A percentile compares a stretch with the other conserved stretches of the same genome.
phyloP scores from a whole-genome alignment of 2,329 filamentous ascomycete genomes.

The Scytalidium lignicola region DNA sequence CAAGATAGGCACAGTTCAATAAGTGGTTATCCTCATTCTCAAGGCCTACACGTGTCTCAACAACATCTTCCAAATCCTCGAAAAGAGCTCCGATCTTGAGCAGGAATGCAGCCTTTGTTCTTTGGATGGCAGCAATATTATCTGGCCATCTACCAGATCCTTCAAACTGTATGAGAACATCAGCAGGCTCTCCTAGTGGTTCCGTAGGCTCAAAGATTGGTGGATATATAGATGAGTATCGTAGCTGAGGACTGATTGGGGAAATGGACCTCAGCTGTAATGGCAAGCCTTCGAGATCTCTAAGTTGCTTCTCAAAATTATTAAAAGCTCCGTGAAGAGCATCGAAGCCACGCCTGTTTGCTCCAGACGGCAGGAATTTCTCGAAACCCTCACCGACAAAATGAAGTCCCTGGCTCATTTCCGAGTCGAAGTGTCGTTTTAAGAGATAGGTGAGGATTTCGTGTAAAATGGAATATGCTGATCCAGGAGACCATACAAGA shows the following conservation, averaged over 20 bases:
- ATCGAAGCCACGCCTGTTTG: constrained; percentile 54
- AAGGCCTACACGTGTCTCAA: constrained; percentile 69
- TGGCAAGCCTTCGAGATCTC: constrained; percentile 75
- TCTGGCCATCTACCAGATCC: constrained; percentile 92
- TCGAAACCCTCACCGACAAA: constrained; percentile 42
- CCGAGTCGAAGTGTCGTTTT: constrained; percentile 60
- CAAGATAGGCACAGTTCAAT: constrained; percentile 76
- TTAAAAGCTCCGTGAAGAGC: constrained; percentile 65
- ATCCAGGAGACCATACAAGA: constrained; percentile 71
- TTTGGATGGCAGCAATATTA: constrained; percentile 82
- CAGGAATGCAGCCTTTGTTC: constrained; percentile 87
- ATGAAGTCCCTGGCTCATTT: constrained; percentile 33
- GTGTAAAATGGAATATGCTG: constrained; percentile 61
- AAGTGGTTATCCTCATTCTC: constrained; percentile 67
- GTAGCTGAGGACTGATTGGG: constrained; percentile 65
- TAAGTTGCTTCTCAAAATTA: constrained; percentile 69
- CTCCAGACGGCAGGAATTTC: constrained; percentile 33
- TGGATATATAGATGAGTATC: constrained; percentile 62
- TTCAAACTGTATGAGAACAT: constrained; percentile 86
- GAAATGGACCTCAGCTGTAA: constrained; percentile 79
- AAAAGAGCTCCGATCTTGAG: constrained; percentile 62
- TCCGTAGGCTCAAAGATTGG: constrained; percentile 39
- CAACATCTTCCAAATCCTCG: constrained; percentile 51
- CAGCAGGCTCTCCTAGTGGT: constrained; percentile 52
- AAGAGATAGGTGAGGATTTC: constrained; percentile 75